Evolutionary conservation across 73 alveolate genomes (phyloP), one percentile per base, ranked within the genome.

Genomic region (Paraurostyla sp.): DNA sequence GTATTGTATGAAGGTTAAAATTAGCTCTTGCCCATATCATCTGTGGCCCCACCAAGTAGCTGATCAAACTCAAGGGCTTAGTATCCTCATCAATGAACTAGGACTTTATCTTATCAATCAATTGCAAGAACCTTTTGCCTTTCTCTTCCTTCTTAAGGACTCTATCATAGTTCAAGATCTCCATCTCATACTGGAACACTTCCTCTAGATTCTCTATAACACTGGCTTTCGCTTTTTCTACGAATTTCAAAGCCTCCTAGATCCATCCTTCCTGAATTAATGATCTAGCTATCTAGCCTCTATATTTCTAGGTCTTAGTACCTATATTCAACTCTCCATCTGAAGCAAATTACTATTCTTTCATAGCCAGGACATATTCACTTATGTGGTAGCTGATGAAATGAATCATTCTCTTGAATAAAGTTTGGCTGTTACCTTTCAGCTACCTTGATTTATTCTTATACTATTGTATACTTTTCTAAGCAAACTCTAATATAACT

Each of bases 231-330:
- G 89, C 76, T 27, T 45, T 51, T 36, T 78, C 89, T 18, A 78
- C 80, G 27, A 78, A 51, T n/a, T 4, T 40, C 13, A 78, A 60
- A 2, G 60, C 89, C 50, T 78, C 89, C 23, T 54, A 20, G 0
- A 54, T 78, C 89, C 89, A 78, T 3, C 89, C 89, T 40, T 78
- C 89, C 20, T 49, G 20, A 20, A 78, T 50, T 35, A 78, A 22
- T 7, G 80, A 46, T 35, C 78, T 49, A 25, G 89, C 89, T 13
- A 78, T 50, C 23, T 78, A 29, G 1, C 78, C 69, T 32, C 89
- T 78, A 25, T 52, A 40, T 52, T 78, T 78, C 40, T 78, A 36
- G 22, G 78, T 52, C 52, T 78, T 50, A 29, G 16, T 16, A 4
- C 87, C 87, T 13, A 23, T 54, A n/a, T n/a, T n/a, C n/a, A n/a